Percentiles rank a stretch among this genome's conserved stretches.
Evolutionary conservation across 768 basidiomycete genomes (phyloP).

Genomic region (Mrakia frigida): DNA sequence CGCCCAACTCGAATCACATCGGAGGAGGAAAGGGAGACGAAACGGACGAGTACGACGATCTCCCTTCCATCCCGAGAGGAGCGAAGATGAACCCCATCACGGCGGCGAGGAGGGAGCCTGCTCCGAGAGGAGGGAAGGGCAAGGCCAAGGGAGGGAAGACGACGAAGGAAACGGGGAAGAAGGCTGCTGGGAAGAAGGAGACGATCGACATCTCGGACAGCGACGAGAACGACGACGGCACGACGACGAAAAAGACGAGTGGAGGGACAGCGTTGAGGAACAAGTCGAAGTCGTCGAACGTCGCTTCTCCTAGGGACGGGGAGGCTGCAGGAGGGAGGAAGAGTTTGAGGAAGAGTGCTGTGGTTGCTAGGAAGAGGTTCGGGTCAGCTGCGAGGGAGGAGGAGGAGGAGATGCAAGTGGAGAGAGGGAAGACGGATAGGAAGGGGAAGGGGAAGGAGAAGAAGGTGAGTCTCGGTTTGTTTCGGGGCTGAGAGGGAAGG

Average conservation of each 20-base stretch:
- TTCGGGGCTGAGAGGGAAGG: no score
- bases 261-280: not conserved
- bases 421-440: not conserved
- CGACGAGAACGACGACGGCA: not conserved
- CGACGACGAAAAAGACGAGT: not conserved
- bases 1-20: no score
- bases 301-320: not conserved
- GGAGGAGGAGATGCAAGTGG: not conserved
- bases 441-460: not conserved
- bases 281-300: not conserved
- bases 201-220: not conserved
- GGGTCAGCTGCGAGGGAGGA: not conserved
- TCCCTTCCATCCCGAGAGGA: not conserved
- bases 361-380: not conserved
- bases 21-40: not conserved
- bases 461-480: not conserved
- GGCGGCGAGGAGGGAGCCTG: not conserved
- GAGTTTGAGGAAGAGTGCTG: not conserved
- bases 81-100: not conserved
- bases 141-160: not conserved
- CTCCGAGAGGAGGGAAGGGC: not conserved
- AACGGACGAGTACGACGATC: constrained; percentile 1
- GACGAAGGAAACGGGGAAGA: not conserved
- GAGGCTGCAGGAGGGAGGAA: not conserved
- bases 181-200: not conserved